These are phyloP conservation scores for Daucus carota DNA, from an alignment of 129 eudicot species.

Conservation along the genomic window DH1_v3.0 NC_030383.2:7172501-7173000, in stretches of 20 bases:
- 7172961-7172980: conserved; percentile 1
- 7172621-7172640: conserved; percentile 53
- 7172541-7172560: conserved; percentile 44
- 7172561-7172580: conserved; percentile 31
- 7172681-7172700: conserved; percentile 50
- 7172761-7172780: conserved; percentile 47
- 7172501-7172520: conserved; percentile 36
- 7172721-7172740: conserved; percentile 56
- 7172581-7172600: conserved; percentile 29
- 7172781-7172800: conserved; percentile 54
- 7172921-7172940: background rate
- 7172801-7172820: conserved; percentile 49
- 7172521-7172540: conserved; percentile 52
- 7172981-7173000: background rate
- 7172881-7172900: conserved; percentile 14
- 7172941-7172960: conserved; percentile 5
- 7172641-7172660: conserved; percentile 24
- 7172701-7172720: conserved; percentile 55
- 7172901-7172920: background rate
- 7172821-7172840: conserved; percentile 56
- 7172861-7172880: conserved; percentile 14
- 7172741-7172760: conserved; percentile 52
- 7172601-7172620: conserved; percentile 31
- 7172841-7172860: conserved; percentile 30
- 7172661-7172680: conserved; percentile 8